Evolutionary conservation across 2,329 filamentous ascomycete species (phyloP), one percentile per base, ranked within the genome.

Genomic region (Graphiopsis chlorocephala): DNA sequence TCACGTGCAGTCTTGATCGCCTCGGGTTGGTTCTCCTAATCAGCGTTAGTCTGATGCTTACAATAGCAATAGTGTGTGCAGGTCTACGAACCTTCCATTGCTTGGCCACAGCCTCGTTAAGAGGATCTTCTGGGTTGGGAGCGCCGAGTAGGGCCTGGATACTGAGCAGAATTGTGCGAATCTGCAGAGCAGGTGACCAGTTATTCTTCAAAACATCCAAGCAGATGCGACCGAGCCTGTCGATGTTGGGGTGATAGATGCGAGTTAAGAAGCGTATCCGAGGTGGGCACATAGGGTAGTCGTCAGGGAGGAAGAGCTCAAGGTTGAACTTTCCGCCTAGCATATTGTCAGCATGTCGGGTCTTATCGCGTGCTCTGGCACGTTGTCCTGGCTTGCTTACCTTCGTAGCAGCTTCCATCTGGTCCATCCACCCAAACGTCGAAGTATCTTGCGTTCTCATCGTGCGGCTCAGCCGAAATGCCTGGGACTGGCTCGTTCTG

Each of bases 191-290:
- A 5, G 95, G 95, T 25, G 94, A 98, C 95, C 95, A 99, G 84
- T 99, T 99, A 78, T 95, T 97, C 84, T 99, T 99, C 65, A 99
- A 82, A 35, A 99, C 95, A 77, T 99, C 95, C 58, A 99, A 82
- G 77, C 96, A 99, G 80, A 99, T 99, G 66, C 95, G 90, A 66
- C 95, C 95, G 2, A 99, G 87, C 80, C 96, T 96, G 78, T 99
- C 95, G 72, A 99, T 97, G 78, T 99, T 99, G 61, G 95, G 95
- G 78, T 99, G 96, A 80, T 98, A 99, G 78, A 99, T 98, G 82
- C 97, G 97, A 72, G 96, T 99, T 60, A 99, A 84, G 80, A 99
- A 99, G 63, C 95, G 91, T 75, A 99, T 97, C 84, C 97, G 97
- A 53, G 95, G 95, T 62, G 95, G 94, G 35, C 93, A 97, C 95